Evolutionary conservation across 2,329 filamentous ascomycete genomes (phyloP).

Genomic region (Pseudogymnoascus sp.): DNA sequence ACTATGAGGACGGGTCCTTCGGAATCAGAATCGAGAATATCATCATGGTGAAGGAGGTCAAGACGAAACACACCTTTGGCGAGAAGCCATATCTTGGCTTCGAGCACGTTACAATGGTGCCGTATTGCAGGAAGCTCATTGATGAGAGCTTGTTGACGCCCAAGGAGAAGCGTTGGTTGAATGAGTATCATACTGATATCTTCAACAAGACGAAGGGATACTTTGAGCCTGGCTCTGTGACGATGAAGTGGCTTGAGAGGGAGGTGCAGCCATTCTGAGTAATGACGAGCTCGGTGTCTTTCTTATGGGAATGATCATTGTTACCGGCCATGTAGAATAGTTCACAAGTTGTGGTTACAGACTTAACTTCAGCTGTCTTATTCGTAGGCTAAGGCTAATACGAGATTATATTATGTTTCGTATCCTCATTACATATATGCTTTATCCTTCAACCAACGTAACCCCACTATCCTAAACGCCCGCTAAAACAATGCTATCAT

Average conservation of each 20-base stretch:
- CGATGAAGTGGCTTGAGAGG: conserved; percentile 72
- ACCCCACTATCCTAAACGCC: not conserved
- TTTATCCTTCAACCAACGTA: not conserved
- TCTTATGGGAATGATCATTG: not conserved
- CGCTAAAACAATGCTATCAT: conserved; percentile 5
- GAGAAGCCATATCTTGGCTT: conserved; percentile 93
- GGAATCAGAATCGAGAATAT: conserved; percentile 97
- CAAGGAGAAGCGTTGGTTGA: conserved; percentile 77
- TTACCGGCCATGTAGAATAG: not conserved
- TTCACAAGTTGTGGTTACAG: not conserved
- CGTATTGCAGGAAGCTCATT: conserved; percentile 84
- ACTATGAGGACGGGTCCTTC: conserved; percentile 91
- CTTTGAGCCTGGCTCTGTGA: conserved; percentile 65
- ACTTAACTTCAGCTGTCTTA: not conserved
- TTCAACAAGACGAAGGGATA: conserved; percentile 70
- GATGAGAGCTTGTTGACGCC: conserved; percentile 63
- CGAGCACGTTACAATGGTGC: conserved; percentile 95
- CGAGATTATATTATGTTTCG: conserved; percentile 3
- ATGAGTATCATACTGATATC: conserved; percentile 75
- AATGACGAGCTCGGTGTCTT: not conserved
- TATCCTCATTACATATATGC: not conserved
- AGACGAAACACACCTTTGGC: conserved; percentile 80
- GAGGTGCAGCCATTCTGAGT: conserved; percentile 60
- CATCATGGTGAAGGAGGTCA: conserved; percentile 79
- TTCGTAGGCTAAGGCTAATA: not conserved